Base-by-base conservation (phyloP, 768 basidiomycete genomes). In the Lyophyllum semitale region DNA sequence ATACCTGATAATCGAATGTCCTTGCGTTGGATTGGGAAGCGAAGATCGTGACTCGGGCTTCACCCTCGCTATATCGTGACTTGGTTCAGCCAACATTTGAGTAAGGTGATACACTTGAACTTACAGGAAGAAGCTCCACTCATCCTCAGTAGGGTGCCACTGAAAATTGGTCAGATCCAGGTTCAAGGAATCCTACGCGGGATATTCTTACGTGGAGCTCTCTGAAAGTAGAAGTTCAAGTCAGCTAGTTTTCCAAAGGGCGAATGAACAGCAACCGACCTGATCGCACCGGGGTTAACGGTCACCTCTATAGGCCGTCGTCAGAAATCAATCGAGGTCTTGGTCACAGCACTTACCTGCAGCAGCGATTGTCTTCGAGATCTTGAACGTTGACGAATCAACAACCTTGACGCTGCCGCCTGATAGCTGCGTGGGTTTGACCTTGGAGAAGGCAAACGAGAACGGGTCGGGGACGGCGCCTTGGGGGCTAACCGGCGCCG, bases 121-220 rank as follows among this genome's bases (percentile, higher is more conserved):
- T 52, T 64, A 83, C 84, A 85, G 51, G 77, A 77, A 83, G 66
- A 77, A 83, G 46, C 70, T 75, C 85, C 85, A 87, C 68, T 87
- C 85, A 55, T 85, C 83, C 61, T 84, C 73, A 11, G 81, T 83
- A 7, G 87, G 87, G 59, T 88, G 87, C 87, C 87, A 88, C 85
- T 86, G 53, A 13, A 57, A 52, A 32, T 57, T 29, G 30, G 11
- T 58, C 17, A 63, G 53, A 29, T 35, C 35, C 15, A 46, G 17
- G 3, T 32, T 20, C 18, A 29, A 12, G 1, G 17, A 42, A 8
- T 15, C n/a, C n/a, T 22, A 12, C 20, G 11, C 17, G n/a, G n/a
- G n/a, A 23, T 9, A 17, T 25, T 63, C 77, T 60, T 66, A 82
- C 82, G 67, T 86, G 84, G 55, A 85, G 73, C 60, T 84, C 84